Evolutionary conservation across 2,329 filamentous ascomycete species (phyloP).

Genomic region (Aspergillus sp.): DNA sequence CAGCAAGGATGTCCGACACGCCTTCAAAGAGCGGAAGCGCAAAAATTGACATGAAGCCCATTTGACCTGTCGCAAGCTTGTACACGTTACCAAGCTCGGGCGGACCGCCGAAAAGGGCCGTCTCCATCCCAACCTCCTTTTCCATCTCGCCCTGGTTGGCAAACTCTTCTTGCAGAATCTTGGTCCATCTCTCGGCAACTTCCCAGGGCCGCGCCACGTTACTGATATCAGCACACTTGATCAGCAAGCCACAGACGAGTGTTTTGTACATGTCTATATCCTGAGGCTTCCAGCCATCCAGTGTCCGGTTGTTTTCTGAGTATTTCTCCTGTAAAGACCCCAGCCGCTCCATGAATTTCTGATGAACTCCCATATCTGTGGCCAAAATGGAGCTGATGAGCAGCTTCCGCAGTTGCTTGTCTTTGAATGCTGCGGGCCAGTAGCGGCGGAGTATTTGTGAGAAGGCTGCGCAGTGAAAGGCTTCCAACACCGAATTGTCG

Average conservation of each 20-base stretch:
- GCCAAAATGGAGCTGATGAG: slow-evolving; percentile 98
- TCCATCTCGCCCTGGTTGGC: slow-evolving; percentile 92
- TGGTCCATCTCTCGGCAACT: slow-evolving; percentile 84
- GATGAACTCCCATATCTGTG: slow-evolving; percentile 96
- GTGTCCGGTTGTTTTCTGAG: slow-evolving; percentile 60
- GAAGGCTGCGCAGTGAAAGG: slow-evolving; percentile 95
- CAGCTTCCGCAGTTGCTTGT: slow-evolving; percentile 75
- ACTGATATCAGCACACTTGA: slow-evolving; percentile 98
- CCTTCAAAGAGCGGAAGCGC: slow-evolving; percentile 88
- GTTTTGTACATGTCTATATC: slow-evolving; percentile 74
- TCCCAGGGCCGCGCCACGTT: slow-evolving; percentile 88
- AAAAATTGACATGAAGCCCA: slow-evolving; percentile 96
- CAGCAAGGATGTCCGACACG: slow-evolving; percentile 80
- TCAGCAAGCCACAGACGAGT: slow-evolving; percentile 83
- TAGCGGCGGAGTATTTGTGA: slow-evolving; percentile 91
- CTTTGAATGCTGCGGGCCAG: slow-evolving; percentile 81
- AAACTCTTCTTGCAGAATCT: slow-evolving; percentile 93
- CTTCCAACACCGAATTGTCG: slow-evolving; percentile 92
- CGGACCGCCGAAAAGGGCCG: slow-evolving; percentile 76
- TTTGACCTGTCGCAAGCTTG: slow-evolving; percentile 82
- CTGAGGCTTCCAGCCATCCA: slow-evolving; percentile 74
- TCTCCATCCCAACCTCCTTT: slow-evolving; percentile 78
- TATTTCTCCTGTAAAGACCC: slow-evolving; percentile 78
- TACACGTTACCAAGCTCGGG: slow-evolving; percentile 79
- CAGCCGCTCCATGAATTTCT: slow-evolving; percentile 91